Conservation (phyloP, 352 stramenopile genomes). For the Elongisporangium prolatum region DNA sequence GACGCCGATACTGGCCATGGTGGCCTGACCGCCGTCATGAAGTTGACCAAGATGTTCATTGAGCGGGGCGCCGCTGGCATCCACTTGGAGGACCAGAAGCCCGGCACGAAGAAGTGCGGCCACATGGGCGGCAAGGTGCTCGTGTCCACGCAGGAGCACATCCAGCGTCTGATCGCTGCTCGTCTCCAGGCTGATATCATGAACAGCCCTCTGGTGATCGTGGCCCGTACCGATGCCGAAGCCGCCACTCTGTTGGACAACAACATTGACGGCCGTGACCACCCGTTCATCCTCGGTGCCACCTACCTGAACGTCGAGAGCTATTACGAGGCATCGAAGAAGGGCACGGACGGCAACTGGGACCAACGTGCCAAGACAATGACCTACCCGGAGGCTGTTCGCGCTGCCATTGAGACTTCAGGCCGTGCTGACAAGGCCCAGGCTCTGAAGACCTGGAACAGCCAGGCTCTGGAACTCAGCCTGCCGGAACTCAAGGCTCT, state of each 20-base stretch:
- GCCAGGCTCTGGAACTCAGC: constrained; percentile 68
- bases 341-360: constrained; percentile 80
- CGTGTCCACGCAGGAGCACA: constrained; percentile 96
- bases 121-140: constrained; percentile 99
- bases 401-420: constrained; percentile 64
- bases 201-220: constrained; percentile 92
- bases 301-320: constrained; percentile 89
- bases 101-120: constrained; percentile 98
- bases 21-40: constrained; percentile 96
- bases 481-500: constrained; percentile 75
- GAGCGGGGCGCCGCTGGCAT: constrained; percentile 96
- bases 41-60: constrained; percentile 98
- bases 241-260: constrained; percentile 96
- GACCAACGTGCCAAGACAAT: constrained; percentile 90
- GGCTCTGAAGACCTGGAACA: constrained; percentile 78
- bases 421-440: constrained; percentile 51
- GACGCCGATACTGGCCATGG: constrained; percentile 97
- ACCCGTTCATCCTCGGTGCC: constrained; percentile 96
- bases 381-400: constrained; percentile 95
- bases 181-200: constrained; percentile 96
- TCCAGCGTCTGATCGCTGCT: constrained; percentile 95
- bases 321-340: constrained; percentile 73
- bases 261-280: constrained; percentile 96
- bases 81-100: constrained; percentile 99
- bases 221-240: constrained; percentile 96